Conservation (phyloP, 2,329 filamentous ascomycete species). For the Hypoxylon sp. region DNA sequence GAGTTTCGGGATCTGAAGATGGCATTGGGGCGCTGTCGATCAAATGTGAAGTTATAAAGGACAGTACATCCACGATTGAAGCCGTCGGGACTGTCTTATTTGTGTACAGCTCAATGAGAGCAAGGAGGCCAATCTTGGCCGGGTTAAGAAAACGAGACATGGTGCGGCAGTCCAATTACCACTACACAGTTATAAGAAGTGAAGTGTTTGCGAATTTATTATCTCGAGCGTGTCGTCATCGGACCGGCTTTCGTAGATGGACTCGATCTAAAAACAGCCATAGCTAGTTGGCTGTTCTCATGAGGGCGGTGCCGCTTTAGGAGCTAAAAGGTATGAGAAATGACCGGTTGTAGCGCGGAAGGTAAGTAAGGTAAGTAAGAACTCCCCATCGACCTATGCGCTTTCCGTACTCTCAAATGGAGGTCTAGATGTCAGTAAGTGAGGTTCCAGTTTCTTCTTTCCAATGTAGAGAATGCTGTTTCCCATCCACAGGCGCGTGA, state of each 20-base stretch:
- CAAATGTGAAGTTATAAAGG: slow-evolving; percentile 81
- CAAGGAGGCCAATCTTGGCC: slow-evolving; percentile 85
- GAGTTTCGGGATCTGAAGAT: slow-evolving; percentile 50
- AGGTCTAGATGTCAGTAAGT: not conserved
- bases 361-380: not conserved
- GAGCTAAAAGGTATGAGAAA: not conserved
- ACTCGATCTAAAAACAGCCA: slow-evolving; percentile 24
- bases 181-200: not conserved
- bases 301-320: not conserved
- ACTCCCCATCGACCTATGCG: not conserved
- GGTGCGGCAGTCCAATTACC: not conserved
- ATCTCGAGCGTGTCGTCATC: slow-evolving; percentile 12
- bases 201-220: not conserved
- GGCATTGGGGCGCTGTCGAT: slow-evolving; percentile 61
- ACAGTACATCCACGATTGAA: slow-evolving; percentile 80
- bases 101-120: slow-evolving; percentile 84
- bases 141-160: slow-evolving; percentile 92
- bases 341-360: not conserved
- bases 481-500: slow-evolving; percentile 19
- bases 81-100: slow-evolving; percentile 76
- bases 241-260: slow-evolving; percentile 10
- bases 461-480: slow-evolving; percentile 18
- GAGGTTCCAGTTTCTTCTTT: slow-evolving; percentile 10
- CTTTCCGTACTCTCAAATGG: slow-evolving; percentile 15
- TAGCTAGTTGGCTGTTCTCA: slow-evolving; percentile 21